Evolutionary conservation across 352 stramenopile species (phyloP).

Genomic region (Phytopythium aichiense): DNA sequence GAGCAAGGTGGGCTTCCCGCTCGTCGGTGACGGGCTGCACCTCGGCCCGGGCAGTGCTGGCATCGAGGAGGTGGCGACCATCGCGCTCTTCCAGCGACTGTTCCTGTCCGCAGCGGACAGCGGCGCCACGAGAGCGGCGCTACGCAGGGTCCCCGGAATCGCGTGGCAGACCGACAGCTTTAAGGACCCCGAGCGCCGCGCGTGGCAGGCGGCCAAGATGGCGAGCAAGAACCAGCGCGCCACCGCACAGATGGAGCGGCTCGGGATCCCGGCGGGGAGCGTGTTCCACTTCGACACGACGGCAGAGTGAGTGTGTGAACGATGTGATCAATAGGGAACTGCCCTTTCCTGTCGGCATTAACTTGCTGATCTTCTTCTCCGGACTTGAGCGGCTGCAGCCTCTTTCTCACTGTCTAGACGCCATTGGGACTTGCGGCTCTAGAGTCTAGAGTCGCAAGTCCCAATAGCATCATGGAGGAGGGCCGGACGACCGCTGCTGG

Average conservation of each 20-base stretch:
- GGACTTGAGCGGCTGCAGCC: too few relatives aligned
- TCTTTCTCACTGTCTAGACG: too few relatives aligned
- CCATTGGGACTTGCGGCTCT: too few relatives aligned
- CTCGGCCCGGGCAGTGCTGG: slow-evolving; percentile 32
- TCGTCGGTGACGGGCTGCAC: slow-evolving; percentile 86
- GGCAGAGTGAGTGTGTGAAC: neutral
- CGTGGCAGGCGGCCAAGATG: slow-evolving; percentile 96
- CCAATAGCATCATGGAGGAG: neutral
- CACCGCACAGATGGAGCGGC: slow-evolving; percentile 62
- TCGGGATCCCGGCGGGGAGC: slow-evolving; percentile 34
- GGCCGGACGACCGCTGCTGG: slow-evolving; percentile 30
- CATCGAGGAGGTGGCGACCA: slow-evolving; percentile 93
- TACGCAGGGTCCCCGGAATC: slow-evolving; percentile 76
- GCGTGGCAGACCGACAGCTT: slow-evolving; percentile 80
- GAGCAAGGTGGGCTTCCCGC: slow-evolving; percentile 86
- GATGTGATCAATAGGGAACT: neutral
- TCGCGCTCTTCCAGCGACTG: slow-evolving; percentile 89
- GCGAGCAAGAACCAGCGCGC: slow-evolving; percentile 88
- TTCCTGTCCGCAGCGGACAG: slow-evolving; percentile 22
- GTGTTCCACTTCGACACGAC: slow-evolving; percentile 40
- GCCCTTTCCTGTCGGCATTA: too few relatives aligned
- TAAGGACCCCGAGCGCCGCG: slow-evolving; percentile 56
- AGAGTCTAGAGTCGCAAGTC: too few relatives aligned
- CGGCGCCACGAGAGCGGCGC: slow-evolving; percentile 59
- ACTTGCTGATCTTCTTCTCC: too few relatives aligned